Evolutionary conservation across 2,329 filamentous ascomycete genomes (phyloP).

Genomic region (Xylariaceae sp.): DNA sequence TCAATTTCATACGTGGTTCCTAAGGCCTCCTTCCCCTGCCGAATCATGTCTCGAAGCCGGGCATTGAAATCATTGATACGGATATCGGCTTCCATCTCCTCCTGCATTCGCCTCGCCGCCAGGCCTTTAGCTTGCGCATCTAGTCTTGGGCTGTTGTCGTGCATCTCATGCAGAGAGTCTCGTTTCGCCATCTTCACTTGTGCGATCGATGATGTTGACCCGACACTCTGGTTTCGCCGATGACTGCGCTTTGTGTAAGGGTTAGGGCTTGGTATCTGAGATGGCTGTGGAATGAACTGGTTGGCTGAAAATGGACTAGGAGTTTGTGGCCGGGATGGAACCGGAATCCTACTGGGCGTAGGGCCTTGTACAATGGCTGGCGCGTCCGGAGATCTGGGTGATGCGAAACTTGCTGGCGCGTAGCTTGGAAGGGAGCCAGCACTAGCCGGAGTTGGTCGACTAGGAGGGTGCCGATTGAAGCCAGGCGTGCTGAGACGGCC

Average conservation of each 20-base stretch:
- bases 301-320: slow-evolving; percentile 23
- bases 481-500: slow-evolving; percentile 34
- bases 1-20: slow-evolving; percentile 68
- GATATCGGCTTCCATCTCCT: slow-evolving; percentile 74
- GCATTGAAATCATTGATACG: slow-evolving; percentile 76
- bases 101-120: slow-evolving; percentile 65
- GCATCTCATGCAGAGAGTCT: slow-evolving; percentile 24
- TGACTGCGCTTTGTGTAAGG: slow-evolving; percentile 33
- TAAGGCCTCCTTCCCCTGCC: slow-evolving; percentile 80
- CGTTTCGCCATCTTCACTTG: slow-evolving; percentile 19
- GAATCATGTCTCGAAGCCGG: slow-evolving; percentile 79
- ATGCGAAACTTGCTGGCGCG: slow-evolving; percentile 52
- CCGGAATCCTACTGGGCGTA: slow-evolving; percentile 43
- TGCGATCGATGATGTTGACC: slow-evolving; percentile 40
- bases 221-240: slow-evolving; percentile 44
- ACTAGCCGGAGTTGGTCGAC: slow-evolving; percentile 46
- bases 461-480: slow-evolving; percentile 34
- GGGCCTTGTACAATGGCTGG: slow-evolving; percentile 17
- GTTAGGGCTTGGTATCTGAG: slow-evolving; percentile 31
- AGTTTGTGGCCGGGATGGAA: slow-evolving; percentile 32
- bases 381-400: slow-evolving; percentile 40
- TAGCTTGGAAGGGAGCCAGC: slow-evolving; percentile 39
- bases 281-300: slow-evolving; percentile 23
- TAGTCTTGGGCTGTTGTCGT: slow-evolving; percentile 47
- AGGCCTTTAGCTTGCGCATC: slow-evolving; percentile 68